Evolutionary conservation across 2,329 filamentous ascomycete species (phyloP), one percentile per base, ranked within the genome.

Genomic region (Ophiostoma piceae): DNA sequence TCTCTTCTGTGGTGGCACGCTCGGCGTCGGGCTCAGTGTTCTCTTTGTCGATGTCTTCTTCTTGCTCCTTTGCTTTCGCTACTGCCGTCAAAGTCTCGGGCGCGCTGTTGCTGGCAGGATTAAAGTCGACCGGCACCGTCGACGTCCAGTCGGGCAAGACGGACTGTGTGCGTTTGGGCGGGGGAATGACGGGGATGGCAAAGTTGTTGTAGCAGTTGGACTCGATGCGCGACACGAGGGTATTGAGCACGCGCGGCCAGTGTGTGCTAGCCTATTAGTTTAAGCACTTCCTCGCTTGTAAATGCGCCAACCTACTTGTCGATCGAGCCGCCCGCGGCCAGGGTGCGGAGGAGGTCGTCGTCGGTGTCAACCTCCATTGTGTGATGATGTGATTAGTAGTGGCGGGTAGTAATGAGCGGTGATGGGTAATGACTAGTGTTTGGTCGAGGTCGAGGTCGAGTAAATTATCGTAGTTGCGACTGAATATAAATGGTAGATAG

Each of bases 231-330:
- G 86, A 80, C 68, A 94, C 80, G 51, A 94, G 81, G 41, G 85
- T 84, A 74, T 85, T 84, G 67, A 92, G 83, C 74, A 92, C 83
- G 70, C 80, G 80, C 43, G 89, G 88, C 91, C 91, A 94, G 77
- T 84, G 84, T 26, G 65, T 22, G 7, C 7, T 65, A 39, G 14
- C 57, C 12, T 3, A 69, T 74, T 57, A 73, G 70, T 60, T 66
- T 29, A 29, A 29, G 26, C 26, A 7, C 7, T 14, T 39, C 41
- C 11, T 12, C 26, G 11, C 35, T 68, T 78, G 79, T 79, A 80
- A 81, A 71, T 32, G 57, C 72, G 2, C 39, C 12, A 11, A 39
- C 62, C 3, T 80, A 89, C 87, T 82, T 83, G 75, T 87, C 83
- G 73, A 88, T 83, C 22, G 80, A 74, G 26, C 80, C 82, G 73